Conservation (phyloP, 805 yeast genomes). For the Lipomyces mesembrius region DNA sequence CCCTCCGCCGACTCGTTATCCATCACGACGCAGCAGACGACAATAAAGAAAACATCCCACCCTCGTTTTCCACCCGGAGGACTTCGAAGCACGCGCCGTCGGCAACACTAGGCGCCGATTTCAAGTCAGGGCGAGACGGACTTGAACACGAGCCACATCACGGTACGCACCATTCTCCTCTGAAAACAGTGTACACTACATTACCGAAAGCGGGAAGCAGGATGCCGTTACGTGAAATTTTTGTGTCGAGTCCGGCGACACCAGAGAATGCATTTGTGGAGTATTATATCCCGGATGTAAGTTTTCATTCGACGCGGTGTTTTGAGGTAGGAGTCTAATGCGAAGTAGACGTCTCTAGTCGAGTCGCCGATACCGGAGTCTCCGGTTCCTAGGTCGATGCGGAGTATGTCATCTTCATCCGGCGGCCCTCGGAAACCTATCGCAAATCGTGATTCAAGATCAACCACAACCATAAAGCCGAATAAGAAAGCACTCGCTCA, state of each 20-base stretch:
- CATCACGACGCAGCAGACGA: slow-evolving; percentile 16
- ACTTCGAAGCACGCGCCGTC: background rate
- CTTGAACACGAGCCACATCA: background rate
- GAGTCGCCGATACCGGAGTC: slow-evolving; percentile 7
- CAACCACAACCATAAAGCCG: background rate
- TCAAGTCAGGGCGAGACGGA: background rate
- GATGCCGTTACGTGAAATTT: slow-evolving; percentile 27
- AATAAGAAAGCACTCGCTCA: background rate
- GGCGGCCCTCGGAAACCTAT: background rate
- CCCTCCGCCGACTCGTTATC: background rate
- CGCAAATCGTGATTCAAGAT: background rate
- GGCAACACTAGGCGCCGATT: background rate
- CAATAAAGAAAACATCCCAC: slow-evolving; percentile 30
- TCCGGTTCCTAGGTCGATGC: background rate
- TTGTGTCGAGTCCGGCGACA: slow-evolving; percentile 32
- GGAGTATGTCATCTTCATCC: background rate
- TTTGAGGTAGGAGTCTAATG: background rate
- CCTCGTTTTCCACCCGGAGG: background rate
- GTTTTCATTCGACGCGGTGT: background rate
- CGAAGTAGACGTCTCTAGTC: slow-evolving; percentile 4
- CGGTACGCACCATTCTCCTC: background rate
- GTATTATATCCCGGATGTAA: slow-evolving; percentile 20
- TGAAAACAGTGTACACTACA: slow-evolving; percentile 1
- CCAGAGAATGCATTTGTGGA: slow-evolving; percentile 31
- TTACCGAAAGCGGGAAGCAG: background rate